Evolutionary conservation across 1,139 yeast species (phyloP).

Genomic region (Pichia sp.): DNA sequence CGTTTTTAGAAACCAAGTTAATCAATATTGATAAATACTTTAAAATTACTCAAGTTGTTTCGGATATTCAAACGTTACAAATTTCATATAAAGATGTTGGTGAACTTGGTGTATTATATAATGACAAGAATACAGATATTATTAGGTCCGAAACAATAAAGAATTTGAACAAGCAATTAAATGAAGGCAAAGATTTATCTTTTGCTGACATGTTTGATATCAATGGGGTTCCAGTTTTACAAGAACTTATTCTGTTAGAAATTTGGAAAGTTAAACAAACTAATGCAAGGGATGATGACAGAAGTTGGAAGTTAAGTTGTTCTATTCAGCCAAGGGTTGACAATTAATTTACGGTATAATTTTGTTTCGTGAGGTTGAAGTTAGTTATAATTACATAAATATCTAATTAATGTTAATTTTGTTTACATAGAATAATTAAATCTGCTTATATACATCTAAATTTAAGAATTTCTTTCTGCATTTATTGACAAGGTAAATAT

Average conservation of each 20-base stretch:
- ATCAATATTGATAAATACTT: conserved; percentile 80
- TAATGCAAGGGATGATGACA: conserved; percentile 53
- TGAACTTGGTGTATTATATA: conserved; percentile 23
- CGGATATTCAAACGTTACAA: conserved; percentile 76
- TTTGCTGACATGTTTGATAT: conserved; percentile 30
- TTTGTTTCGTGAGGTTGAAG: not conserved
- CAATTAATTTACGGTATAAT: not conserved
- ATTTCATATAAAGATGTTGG: conserved; percentile 43
- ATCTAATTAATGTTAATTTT: too few relatives aligned
- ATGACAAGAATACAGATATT: conserved; percentile 22
- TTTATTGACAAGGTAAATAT: too few relatives aligned
- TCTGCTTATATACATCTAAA: not conserved
- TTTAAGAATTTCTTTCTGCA: not conserved
- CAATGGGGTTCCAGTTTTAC: conserved; percentile 40
- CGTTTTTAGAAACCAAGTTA: conserved; percentile 50
- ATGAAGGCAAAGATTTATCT: conserved; percentile 14
- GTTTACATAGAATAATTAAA: not conserved
- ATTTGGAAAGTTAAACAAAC: conserved; percentile 63
- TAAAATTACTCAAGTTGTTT: conserved; percentile 65
- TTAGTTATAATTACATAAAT: not conserved
- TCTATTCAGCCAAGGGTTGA: conserved; percentile 33
- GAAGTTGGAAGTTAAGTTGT: conserved; percentile 70
- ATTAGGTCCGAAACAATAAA: conserved; percentile 27
- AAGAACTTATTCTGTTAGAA: conserved; percentile 61
- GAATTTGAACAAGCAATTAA: conserved; percentile 21